Conservation (phyloP, 2,329 filamentous ascomycete species). For the Exophiala lecanii-corni region DNA sequence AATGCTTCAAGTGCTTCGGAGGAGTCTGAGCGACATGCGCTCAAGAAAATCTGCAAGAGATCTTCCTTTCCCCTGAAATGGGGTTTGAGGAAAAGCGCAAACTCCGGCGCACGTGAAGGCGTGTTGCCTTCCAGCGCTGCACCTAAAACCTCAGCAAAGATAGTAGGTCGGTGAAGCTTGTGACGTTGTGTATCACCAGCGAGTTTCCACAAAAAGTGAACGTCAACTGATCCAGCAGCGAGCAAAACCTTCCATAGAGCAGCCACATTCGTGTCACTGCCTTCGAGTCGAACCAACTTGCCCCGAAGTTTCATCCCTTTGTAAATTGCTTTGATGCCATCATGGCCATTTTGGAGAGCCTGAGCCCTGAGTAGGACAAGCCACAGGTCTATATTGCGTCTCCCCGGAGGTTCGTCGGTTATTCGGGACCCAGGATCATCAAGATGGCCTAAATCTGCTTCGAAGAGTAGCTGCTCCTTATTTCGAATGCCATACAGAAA, state of each 20-base stretch:
- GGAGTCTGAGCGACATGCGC: slow-evolving; percentile 18
- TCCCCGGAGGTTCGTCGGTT: slow-evolving; percentile 32
- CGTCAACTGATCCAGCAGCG: slow-evolving; percentile 16
- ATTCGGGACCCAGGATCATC: slow-evolving; percentile 35
- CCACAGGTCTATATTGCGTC: slow-evolving; percentile 41
- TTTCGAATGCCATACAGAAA: slow-evolving; percentile 28
- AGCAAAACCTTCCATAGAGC: slow-evolving; percentile 22
- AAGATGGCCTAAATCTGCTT: slow-evolving; percentile 39
- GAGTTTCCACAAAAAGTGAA: slow-evolving; percentile 16
- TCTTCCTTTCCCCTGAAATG: slow-evolving; percentile 18
- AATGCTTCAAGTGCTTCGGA: slow-evolving; percentile 34
- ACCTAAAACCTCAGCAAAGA: slow-evolving; percentile 45
- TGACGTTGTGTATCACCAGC: slow-evolving; percentile 10
- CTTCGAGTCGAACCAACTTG: slow-evolving; percentile 18
- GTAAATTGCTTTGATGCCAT: slow-evolving; percentile 41
- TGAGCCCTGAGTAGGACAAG: slow-evolving; percentile 41
- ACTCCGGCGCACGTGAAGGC: slow-evolving; percentile 19
- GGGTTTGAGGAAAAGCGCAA: slow-evolving; percentile 15
- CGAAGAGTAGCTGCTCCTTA: slow-evolving; percentile 35
- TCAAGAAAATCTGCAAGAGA: slow-evolving; percentile 14
- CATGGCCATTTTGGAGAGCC: slow-evolving; percentile 39
- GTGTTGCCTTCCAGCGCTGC: slow-evolving; percentile 31
- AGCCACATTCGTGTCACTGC: slow-evolving; percentile 17
- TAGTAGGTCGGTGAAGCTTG: slow-evolving; percentile 27
- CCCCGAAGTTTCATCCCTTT: slow-evolving; percentile 25